phyloP scores from a whole-genome alignment of 2,329 filamentous ascomycete species.

The Cladosporium sp. region DNA sequence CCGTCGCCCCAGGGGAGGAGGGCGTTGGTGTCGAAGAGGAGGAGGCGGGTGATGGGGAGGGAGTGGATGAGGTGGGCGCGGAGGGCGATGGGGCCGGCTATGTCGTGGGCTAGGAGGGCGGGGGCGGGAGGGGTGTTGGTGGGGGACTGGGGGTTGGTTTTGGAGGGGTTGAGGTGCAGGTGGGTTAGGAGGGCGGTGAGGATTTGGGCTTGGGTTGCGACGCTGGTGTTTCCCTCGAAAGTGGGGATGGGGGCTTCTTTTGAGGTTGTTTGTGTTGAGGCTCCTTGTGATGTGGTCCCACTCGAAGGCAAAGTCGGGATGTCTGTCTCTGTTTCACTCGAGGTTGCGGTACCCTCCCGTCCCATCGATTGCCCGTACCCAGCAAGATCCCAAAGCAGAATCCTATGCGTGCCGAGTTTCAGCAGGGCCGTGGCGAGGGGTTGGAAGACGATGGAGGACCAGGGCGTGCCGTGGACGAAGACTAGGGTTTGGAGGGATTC shows the following conservation, averaged over 20 bases:
- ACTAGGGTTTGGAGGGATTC: slow-evolving; percentile 35
- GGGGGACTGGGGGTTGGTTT: slow-evolving; percentile 10
- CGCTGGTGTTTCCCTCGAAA: slow-evolving; percentile 31
- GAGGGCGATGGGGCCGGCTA: slow-evolving; percentile 40
- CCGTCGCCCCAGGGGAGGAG: slow-evolving; percentile 41
- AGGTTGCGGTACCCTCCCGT: slow-evolving; percentile 22
- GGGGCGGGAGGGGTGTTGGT: no score
- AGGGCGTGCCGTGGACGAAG: slow-evolving; percentile 47
- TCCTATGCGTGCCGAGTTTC: slow-evolving; percentile 30
- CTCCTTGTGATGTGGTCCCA: no score
- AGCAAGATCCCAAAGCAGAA: slow-evolving; percentile 45
- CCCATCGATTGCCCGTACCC: slow-evolving; percentile 43
- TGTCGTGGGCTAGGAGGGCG: slow-evolving; percentile 43
- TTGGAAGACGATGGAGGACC: slow-evolving; percentile 41
- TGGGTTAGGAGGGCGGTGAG: slow-evolving; percentile 36
- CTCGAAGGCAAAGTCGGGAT: no score
- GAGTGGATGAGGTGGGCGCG: slow-evolving; percentile 38
- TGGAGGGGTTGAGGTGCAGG: slow-evolving; percentile 25
- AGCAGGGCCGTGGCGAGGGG: slow-evolving; percentile 33
- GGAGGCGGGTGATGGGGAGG: slow-evolving; percentile 22
- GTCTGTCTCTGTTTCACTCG: background rate
- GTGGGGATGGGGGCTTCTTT: background rate
- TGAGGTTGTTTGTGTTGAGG: no score
- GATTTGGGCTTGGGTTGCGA: slow-evolving; percentile 36
- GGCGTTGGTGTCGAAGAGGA: slow-evolving; percentile 41